Evolutionary conservation across 768 basidiomycete species (phyloP).

Genomic region (Leccinum fibrillosum): DNA sequence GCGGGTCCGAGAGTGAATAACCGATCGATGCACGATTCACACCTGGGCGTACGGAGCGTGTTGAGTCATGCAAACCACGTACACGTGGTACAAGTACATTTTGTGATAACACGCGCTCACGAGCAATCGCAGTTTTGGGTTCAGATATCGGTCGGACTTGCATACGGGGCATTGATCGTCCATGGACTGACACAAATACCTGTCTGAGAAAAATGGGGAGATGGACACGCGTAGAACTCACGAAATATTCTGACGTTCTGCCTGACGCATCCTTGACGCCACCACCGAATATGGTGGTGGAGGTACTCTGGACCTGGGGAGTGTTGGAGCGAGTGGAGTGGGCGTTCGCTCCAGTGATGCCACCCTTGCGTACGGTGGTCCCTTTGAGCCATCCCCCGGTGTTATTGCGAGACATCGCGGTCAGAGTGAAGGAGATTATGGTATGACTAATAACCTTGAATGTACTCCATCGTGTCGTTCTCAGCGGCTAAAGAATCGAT

Average conservation of each 20-base stretch:
- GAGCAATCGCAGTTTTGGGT: constrained; percentile 88
- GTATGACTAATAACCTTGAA: constrained; percentile 5
- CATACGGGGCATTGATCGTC: constrained; percentile 97
- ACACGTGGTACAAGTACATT: constrained; percentile 55
- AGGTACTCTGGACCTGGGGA: constrained; percentile 68
- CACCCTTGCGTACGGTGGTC: constrained; percentile 71
- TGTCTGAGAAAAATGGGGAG: constrained; percentile 6
- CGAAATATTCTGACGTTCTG: constrained; percentile 76
- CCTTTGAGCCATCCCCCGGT: constrained; percentile 61
- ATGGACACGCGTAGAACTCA: constrained; percentile 35
- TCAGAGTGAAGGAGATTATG: neutral
- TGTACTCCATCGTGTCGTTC: neutral
- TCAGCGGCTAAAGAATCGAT: constrained; percentile 6
- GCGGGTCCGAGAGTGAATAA: constrained; percentile 94
- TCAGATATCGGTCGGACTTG: constrained; percentile 93
- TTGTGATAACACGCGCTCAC: constrained; percentile 98
- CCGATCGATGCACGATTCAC: constrained; percentile 97
- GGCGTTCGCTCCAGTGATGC: constrained; percentile 37
- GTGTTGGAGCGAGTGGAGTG: constrained; percentile 59
- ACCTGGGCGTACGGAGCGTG: constrained; percentile 52
- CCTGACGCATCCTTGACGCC: constrained; percentile 87
- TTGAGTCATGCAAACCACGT: constrained; percentile 8
- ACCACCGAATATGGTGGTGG: constrained; percentile 72
- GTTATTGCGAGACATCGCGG: constrained; percentile 30
- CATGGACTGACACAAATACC: constrained; percentile 53